phyloP scores from a whole-genome alignment of 2,329 filamentous ascomycete species.

The Geosmithia putterillii region DNA sequence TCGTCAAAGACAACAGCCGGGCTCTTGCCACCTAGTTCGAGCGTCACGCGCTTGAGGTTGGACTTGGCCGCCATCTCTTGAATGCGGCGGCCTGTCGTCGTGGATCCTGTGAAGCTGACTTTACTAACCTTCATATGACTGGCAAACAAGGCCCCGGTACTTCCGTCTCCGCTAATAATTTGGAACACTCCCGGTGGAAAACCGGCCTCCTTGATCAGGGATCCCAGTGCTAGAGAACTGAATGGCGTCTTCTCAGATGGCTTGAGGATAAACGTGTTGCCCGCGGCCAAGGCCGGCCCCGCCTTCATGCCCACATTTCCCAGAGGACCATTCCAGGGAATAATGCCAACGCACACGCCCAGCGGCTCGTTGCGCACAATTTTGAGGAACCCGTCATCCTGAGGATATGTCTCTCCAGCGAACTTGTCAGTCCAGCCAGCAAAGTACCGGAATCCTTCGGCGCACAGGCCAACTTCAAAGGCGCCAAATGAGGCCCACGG shows the following conservation, averaged over 20 bases:
- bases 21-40: conserved; percentile 61
- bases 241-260: conserved; percentile 29
- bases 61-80: conserved; percentile 47
- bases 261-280: conserved; percentile 30
- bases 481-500: conserved; percentile 29
- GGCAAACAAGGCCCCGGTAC: conserved; percentile 12
- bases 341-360: conserved; percentile 21
- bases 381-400: conserved; percentile 31
- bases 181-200: conserved; percentile 30
- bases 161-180: conserved; percentile 26
- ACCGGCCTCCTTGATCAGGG: conserved; percentile 23
- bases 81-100: conserved; percentile 52
- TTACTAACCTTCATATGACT: conserved; percentile 26
- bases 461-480: conserved; percentile 23
- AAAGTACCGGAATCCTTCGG: conserved; percentile 9
- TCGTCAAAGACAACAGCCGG: conserved; percentile 55
- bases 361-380: conserved; percentile 22
- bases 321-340: conserved; percentile 42
- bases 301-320: conserved; percentile 17
- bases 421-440: conserved; percentile 25
- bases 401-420: conserved; percentile 22
- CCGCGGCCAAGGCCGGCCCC: conserved; percentile 26
- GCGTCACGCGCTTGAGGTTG: conserved; percentile 59
- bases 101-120: conserved; percentile 61
- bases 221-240: conserved; percentile 17